Base-by-base conservation (phyloP, 192 early-diverging fungal species). In the Backusella australiensis region DNA sequence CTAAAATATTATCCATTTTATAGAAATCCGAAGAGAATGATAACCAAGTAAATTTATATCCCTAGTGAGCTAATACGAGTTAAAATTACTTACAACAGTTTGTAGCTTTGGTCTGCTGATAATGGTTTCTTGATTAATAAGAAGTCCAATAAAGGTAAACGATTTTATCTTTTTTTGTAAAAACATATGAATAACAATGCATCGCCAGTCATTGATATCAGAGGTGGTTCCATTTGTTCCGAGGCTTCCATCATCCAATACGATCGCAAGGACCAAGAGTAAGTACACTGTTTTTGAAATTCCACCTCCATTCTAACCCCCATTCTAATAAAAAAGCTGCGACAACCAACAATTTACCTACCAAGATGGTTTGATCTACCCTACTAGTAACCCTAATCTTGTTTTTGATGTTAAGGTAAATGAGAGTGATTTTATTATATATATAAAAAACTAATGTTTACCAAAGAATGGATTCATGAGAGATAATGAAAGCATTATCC, bases 71-170 rank as follows among this genome's bases (percentile, higher is more conserved):
- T 38, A 34, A 9, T n/a, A 44, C 4, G 23, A 17, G 3, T 4
- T 15, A 17, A 44, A n/a, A 49, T 1, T 49, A 6, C 46, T 49
- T 49, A 44, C 15, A 14, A 17, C 29, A 65, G 74, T 15, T 79
- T 59, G 44, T 21, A 49, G 46, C 46, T 49, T n/a, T 49, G 46
- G 46, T 35, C 34, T 26, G 74, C 38, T 69, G 49, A 73, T 1
- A 39, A 74, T 73, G 77, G 77, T 2, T 78, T 74, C 63, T 4
- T 78, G 14, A 32, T 78, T 7, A 78, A 68, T 56, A 78, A 78
- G 21, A 73, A 73, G 32, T 78, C 77, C 32, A 35, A 46, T 11
- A 32, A 67, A n/a, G 77, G 71, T 63, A 52, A 66, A 72, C 12
- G 4, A 59, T 59, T 2, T 21, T 38, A 23, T 1, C 17, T 17